Percentiles rank a stretch among this genome's conserved stretches.
Conservation (phyloP, 139 green algal species). For the Penium margaritaceum region DNA sequence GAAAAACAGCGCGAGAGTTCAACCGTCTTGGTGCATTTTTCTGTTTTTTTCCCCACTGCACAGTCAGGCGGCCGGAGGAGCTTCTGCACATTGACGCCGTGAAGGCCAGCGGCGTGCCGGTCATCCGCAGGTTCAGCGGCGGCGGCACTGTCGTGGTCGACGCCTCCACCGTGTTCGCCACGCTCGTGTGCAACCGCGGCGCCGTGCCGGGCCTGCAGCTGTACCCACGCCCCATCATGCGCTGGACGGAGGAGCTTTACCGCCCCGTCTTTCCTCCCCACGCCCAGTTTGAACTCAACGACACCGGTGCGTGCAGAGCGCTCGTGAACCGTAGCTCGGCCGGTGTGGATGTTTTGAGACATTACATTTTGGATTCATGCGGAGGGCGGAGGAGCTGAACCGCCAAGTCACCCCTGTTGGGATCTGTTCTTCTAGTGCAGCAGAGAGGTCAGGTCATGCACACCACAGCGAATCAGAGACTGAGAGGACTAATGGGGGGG, state of each 20-base stretch:
- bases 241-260: conserved; percentile 77
- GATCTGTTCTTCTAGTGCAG: too few species aligned
- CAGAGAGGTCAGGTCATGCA: too few species aligned
- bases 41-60: too few species aligned
- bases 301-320: conserved; percentile 36
- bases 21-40: too few species aligned
- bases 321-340: too few species aligned
- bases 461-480: too few species aligned
- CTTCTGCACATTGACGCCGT: conserved; percentile 63
- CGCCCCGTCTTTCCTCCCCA: conserved; percentile 54
- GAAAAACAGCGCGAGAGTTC: too few species aligned
- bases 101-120: conserved; percentile 43
- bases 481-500: too few species aligned
- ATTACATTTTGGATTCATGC: too few species aligned
- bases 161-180: conserved; percentile 67
- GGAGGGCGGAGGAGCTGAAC: too few species aligned
- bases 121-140: conserved; percentile 83
- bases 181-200: conserved; percentile 45
- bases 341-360: too few species aligned
- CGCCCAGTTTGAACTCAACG: conserved; percentile 16
- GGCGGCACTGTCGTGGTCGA: conserved; percentile 95
- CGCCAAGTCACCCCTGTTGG: too few species aligned
- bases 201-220: conserved; percentile 52
- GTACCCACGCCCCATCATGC: conserved; percentile 84
- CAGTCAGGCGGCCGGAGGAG: conserved; percentile 68